Evolutionary conservation across 148 eudicot species (phyloP).

Genomic region (Vaccinium macrocarpon): DNA sequence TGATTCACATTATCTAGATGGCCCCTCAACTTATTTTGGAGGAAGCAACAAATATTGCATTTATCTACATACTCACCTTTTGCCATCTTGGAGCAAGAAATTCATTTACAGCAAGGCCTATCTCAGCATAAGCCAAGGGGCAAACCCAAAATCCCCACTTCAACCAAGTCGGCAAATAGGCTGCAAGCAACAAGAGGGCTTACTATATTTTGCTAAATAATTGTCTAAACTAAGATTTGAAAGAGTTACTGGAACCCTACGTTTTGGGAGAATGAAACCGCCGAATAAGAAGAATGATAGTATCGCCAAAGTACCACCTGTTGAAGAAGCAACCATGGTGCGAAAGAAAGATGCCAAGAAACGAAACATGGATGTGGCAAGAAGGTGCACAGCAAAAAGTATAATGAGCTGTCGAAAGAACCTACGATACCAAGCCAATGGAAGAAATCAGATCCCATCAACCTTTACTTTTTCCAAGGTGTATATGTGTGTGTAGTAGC

Average conservation of each 20-base stretch:
- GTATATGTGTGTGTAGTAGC: background rate
- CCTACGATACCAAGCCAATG: constrained; percentile 27
- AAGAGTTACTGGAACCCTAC: constrained; percentile 35
- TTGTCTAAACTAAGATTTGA: background rate
- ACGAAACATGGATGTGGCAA: constrained; percentile 67
- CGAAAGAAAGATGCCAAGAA: constrained; percentile 60
- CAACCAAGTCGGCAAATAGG: constrained; percentile 78
- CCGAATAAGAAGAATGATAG: constrained; percentile 50
- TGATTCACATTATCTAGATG: background rate
- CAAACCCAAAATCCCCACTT: constrained; percentile 78
- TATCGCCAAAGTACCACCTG: constrained; percentile 45
- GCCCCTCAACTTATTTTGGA: background rate
- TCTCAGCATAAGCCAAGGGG: constrained; percentile 78
- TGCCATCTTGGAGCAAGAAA: constrained; percentile 86
- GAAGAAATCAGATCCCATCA: background rate
- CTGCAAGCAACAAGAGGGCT: constrained; percentile 38
- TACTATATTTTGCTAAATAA: background rate
- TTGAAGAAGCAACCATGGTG: constrained; percentile 47
- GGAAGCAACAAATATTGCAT: background rate
- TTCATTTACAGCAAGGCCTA: constrained; percentile 74
- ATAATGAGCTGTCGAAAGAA: constrained; percentile 70
- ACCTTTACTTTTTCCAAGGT: background rate
- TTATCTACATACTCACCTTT: constrained; percentile 34
- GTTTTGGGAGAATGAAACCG: constrained; percentile 68
- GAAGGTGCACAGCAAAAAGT: constrained; percentile 53